phyloP scores from a whole-genome alignment of 2,329 filamentous ascomycete genomes.

The Calonectria hawksworthii region DNA sequence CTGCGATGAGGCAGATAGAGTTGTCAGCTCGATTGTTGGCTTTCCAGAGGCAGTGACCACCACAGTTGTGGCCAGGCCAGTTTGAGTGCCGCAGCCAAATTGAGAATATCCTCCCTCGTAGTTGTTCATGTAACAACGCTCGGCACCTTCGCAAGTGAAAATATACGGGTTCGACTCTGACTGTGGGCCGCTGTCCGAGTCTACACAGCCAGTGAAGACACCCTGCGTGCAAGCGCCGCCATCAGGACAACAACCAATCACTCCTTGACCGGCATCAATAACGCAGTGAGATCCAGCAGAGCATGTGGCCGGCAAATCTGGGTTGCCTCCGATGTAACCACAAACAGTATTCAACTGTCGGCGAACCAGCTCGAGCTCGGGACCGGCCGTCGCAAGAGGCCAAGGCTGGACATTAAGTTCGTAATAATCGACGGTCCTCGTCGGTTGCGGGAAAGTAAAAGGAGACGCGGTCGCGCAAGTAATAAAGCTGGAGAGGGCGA shows the following conservation, averaged over 20 bases:
- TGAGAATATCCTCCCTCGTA: slow-evolving; percentile 70
- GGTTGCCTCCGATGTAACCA: slow-evolving; percentile 68
- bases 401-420: slow-evolving; percentile 57
- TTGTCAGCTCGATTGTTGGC: slow-evolving; percentile 51
- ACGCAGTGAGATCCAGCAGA: slow-evolving; percentile 71
- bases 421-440: slow-evolving; percentile 52
- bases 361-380: slow-evolving; percentile 50
- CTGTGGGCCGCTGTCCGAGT: slow-evolving; percentile 63
- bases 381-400: slow-evolving; percentile 56
- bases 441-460: slow-evolving; percentile 58
- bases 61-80: slow-evolving; percentile 64
- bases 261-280: slow-evolving; percentile 61
- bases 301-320: slow-evolving; percentile 68
- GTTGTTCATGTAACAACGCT: slow-evolving; percentile 69
- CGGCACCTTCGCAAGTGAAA: slow-evolving; percentile 65
- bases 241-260: slow-evolving; percentile 71
- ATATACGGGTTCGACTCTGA: slow-evolving; percentile 69
- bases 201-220: slow-evolving; percentile 71
- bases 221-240: slow-evolving; percentile 64
- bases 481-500: slow-evolving; percentile 53
- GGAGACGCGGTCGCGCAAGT: slow-evolving; percentile 53
- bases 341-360: slow-evolving; percentile 68
- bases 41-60: slow-evolving; percentile 60
- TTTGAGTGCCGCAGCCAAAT: slow-evolving; percentile 67
- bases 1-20: slow-evolving; percentile 57